Percentiles rank a stretch among this genome's conserved stretches.
Conservation (phyloP, 148 eudicot species). For the Euryodendron excelsum region DNA sequence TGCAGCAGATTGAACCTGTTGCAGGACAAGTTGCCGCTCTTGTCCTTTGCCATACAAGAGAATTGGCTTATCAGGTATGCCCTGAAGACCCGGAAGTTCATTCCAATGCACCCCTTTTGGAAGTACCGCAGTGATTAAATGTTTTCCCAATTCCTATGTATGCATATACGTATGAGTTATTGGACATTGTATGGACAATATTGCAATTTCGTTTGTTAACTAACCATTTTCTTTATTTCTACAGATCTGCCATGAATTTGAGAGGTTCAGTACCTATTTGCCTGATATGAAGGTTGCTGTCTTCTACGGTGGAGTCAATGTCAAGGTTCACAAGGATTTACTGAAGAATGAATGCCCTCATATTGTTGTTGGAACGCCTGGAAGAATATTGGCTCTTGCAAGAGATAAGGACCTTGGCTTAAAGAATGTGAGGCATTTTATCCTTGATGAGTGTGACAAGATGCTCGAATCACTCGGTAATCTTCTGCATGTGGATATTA, state of each 20-base stretch:
- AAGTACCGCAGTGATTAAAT: background rate
- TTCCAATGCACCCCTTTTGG: background rate
- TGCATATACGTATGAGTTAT: no score
- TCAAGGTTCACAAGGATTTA: constrained; percentile 52
- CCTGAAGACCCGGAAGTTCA: background rate
- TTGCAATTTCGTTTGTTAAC: background rate
- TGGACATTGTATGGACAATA: background rate
- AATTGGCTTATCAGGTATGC: constrained; percentile 55
- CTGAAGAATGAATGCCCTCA: constrained; percentile 63
- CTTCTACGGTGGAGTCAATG: constrained; percentile 62
- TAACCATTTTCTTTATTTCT: background rate
- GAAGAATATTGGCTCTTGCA: constrained; percentile 49
- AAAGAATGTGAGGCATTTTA: constrained; percentile 62
- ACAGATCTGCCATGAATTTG: constrained; percentile 61
- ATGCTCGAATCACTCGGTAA: constrained; percentile 65
- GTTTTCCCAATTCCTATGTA: no score
- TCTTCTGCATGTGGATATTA: background rate
- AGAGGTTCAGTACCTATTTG: constrained; percentile 54
- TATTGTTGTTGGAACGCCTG: constrained; percentile 67
- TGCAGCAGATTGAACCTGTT: constrained; percentile 63
- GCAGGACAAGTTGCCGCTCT: constrained; percentile 66
- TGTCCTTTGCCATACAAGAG: constrained; percentile 63
- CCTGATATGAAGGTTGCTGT: constrained; percentile 58
- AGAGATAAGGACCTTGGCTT: constrained; percentile 54
- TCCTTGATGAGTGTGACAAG: constrained; percentile 61